Percentiles rank a stretch among this genome's conserved stretches.
These are phyloP conservation scores for Kuraishia hungarica DNA, from an alignment of 805 yeast species.

Conservation along the genomic window DNA sequence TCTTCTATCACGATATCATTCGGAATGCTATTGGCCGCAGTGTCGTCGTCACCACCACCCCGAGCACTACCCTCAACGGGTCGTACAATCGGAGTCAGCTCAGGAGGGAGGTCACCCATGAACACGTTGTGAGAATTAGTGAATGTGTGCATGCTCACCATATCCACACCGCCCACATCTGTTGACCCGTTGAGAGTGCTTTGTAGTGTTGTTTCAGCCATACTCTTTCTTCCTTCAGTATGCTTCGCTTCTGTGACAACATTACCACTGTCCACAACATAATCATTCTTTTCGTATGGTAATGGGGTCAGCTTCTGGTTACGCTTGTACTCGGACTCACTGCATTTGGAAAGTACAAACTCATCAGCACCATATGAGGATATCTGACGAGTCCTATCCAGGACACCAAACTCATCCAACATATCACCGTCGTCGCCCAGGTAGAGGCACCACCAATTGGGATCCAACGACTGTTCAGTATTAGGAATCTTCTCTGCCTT, in stretches of 20 bases:
- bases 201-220: not conserved
- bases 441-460: constrained; percentile 68
- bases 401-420: constrained; percentile 85
- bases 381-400: constrained; percentile 60
- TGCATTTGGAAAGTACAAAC: constrained; percentile 63
- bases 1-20: not conserved
- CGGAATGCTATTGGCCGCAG: not conserved
- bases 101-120: not conserved
- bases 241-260: not conserved
- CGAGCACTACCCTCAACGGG: too few relatives aligned
- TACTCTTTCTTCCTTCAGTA: not conserved
- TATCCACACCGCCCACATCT: not conserved
- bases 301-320: constrained; percentile 51
- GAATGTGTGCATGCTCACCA: not conserved
- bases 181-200: not conserved
- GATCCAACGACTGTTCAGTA: constrained; percentile 26
- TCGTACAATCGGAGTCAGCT: constrained; percentile 2
- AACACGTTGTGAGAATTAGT: not conserved
- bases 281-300: constrained; percentile 19
- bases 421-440: constrained; percentile 89
- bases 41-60: too few relatives aligned
- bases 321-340: constrained; percentile 32
- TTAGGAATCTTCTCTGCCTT: constrained; percentile 6
- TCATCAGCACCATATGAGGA: constrained; percentile 75
- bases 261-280: not conserved